Percentiles rank a stretch among this genome's conserved stretches.
phyloP scores from a whole-genome alignment of 768 basidiomycete species.

The Boletus coccyginus region DNA sequence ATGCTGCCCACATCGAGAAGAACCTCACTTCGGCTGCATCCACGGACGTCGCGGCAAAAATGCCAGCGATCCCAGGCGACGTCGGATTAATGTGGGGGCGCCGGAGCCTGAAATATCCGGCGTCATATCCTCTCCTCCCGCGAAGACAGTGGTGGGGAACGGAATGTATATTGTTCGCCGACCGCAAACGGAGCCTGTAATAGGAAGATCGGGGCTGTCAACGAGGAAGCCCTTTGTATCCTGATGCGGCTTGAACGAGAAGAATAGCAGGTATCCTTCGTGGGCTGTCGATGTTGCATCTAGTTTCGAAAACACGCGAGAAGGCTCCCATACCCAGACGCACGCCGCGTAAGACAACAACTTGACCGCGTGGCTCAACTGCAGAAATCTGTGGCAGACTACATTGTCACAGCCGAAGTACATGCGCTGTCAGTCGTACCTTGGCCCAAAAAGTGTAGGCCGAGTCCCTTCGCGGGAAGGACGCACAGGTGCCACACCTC shows the following conservation, averaged over 20 bases:
- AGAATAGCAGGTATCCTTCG: not conserved
- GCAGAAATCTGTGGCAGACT: not conserved
- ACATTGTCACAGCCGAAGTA: not conserved
- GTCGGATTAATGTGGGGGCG: not conserved
- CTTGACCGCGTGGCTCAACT: not conserved
- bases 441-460: not conserved
- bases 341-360: not conserved
- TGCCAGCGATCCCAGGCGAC: not conserved
- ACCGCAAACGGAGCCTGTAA: not conserved
- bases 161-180: not conserved
- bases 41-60: conserved; percentile 1
- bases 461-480: not conserved
- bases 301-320: not conserved
- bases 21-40: not conserved
- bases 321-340: not conserved
- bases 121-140: not conserved
- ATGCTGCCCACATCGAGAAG: not conserved
- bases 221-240: not conserved
- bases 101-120: not conserved
- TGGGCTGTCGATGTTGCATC: not conserved
- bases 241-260: not conserved
- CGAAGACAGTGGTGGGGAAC: not conserved
- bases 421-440: not conserved
- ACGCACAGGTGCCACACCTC: not conserved
- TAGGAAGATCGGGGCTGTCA: not conserved